phyloP scores from a whole-genome alignment of 768 basidiomycete species.

The Dentipellis sp. region DNA sequence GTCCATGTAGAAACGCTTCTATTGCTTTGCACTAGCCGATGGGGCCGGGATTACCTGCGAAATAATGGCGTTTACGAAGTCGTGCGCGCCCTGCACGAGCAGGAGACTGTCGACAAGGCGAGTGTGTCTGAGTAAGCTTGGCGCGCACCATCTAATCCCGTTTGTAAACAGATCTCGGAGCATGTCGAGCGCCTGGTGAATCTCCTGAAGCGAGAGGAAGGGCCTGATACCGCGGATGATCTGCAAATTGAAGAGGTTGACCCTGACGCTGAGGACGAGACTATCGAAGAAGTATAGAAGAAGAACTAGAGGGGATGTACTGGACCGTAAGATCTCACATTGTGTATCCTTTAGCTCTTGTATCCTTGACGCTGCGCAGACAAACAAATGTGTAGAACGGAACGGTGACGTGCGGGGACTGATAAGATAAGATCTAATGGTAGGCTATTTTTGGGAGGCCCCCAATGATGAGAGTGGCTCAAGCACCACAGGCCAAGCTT shows the following conservation, averaged over 20 bases:
- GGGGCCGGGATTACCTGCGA: conserved; percentile 78
- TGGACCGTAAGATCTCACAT: too few species aligned
- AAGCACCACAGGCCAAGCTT: too few species aligned
- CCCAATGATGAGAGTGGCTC: too few species aligned
- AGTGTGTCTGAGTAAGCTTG: conserved; percentile 11
- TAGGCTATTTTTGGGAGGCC: too few species aligned
- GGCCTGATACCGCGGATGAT: conserved; percentile 33
- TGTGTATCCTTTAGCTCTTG: too few species aligned
- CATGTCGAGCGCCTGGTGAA: conserved; percentile 84
- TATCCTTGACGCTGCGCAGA: too few species aligned
- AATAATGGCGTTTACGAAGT: conserved; percentile 82
- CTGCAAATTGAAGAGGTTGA: conserved; percentile 20
- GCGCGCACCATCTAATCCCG: background rate
- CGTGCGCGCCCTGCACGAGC: conserved; percentile 65
- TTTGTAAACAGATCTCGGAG: conserved; percentile 56
- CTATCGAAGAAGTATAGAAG: conserved; percentile 54
- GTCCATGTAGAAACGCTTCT: conserved; percentile 87
- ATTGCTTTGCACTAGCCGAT: conserved; percentile 79
- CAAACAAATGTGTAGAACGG: too few species aligned
- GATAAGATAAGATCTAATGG: too few species aligned
- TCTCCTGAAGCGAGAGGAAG: conserved; percentile 75
- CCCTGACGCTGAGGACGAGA: conserved; percentile 30
- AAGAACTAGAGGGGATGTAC: too few species aligned
- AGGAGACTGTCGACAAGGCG: conserved; percentile 74
- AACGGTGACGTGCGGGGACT: too few species aligned